Evolutionary conservation across 1,284 basidiomycete genomes (phyloP).

Genomic region (Ganoderma multipileum): DNA sequence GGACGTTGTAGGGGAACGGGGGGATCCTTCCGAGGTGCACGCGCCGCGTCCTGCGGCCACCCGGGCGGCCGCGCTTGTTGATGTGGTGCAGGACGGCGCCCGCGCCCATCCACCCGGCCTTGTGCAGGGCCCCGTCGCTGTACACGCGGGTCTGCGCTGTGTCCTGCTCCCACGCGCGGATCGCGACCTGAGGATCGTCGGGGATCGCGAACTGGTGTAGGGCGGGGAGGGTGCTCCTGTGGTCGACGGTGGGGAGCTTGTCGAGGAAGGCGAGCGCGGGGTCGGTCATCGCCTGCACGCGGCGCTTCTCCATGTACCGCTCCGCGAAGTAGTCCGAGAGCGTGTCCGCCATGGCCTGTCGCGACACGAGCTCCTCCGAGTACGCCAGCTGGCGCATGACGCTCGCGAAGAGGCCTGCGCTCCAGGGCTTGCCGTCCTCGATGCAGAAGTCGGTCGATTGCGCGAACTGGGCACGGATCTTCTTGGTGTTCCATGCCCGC

Average conservation of each 20-base stretch:
- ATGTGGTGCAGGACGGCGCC: neutral
- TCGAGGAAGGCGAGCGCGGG: neutral
- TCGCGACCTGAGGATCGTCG: neutral
- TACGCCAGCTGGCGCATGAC: slow-evolving; percentile 3
- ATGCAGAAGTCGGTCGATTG: neutral
- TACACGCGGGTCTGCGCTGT: neutral
- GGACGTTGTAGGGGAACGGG: slow-evolving; percentile 1
- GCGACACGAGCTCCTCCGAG: neutral
- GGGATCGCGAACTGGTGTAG: neutral
- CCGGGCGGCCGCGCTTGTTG: too few relatives aligned
- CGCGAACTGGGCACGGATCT: neutral
- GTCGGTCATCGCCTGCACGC: slow-evolving; percentile 3
- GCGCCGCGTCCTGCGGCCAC: neutral
- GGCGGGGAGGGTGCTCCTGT: neutral
- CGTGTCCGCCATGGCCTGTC: neutral
- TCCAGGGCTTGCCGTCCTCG: neutral
- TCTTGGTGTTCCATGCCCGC: neutral
- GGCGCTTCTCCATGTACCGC: slow-evolving; percentile 1
- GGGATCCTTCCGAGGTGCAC: slow-evolving; percentile 3
- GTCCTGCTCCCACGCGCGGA: neutral
- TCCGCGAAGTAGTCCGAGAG: neutral
- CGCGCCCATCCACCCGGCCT: neutral
- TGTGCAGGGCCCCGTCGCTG: slow-evolving; percentile 5
- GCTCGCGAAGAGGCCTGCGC: neutral
- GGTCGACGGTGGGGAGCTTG: neutral